These are phyloP conservation scores for Tremella mesenterica DNA, from an alignment of 768 basidiomycete genomes.

Conservation along the genomic window DNA sequence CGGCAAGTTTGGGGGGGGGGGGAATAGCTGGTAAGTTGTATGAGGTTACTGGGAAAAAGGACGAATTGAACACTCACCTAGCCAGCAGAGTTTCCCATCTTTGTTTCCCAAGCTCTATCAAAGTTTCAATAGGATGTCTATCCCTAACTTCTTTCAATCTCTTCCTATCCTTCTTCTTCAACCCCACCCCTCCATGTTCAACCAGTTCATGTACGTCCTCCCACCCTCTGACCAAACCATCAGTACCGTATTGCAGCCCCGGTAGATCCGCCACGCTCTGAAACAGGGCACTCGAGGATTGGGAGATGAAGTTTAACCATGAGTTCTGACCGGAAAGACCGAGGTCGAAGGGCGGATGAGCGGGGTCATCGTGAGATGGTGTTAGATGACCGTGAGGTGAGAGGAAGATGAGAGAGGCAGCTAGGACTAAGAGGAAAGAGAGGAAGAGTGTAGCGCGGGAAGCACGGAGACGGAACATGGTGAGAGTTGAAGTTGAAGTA, in stretches of 20 bases:
- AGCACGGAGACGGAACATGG: slow-evolving; percentile 10
- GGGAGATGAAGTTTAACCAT: neutral
- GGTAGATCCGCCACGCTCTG: neutral
- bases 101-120: slow-evolving; percentile 31
- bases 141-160: slow-evolving; percentile 16
- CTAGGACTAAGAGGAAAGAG: slow-evolving; percentile 9
- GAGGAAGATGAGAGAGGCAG: slow-evolving; percentile 2
- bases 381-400: neutral
- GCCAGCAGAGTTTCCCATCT: slow-evolving; percentile 31
- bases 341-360: neutral
- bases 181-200: slow-evolving; percentile 6
- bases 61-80: slow-evolving; percentile 15
- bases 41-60: neutral
- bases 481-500: neutral
- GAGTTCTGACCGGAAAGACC: neutral
- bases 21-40: too few relatives aligned
- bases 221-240: slow-evolving; percentile 36
- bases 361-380: neutral
- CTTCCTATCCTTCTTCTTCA: slow-evolving; percentile 19
- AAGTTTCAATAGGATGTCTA: slow-evolving; percentile 35
- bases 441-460: slow-evolving; percentile 19
- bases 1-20: too few relatives aligned
- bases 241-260: slow-evolving; percentile 3
- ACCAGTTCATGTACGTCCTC: slow-evolving; percentile 21
- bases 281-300: too few relatives aligned